Base-by-base conservation (phyloP, 306 rosid species). In the Lathyrus oleraceus region DNA sequence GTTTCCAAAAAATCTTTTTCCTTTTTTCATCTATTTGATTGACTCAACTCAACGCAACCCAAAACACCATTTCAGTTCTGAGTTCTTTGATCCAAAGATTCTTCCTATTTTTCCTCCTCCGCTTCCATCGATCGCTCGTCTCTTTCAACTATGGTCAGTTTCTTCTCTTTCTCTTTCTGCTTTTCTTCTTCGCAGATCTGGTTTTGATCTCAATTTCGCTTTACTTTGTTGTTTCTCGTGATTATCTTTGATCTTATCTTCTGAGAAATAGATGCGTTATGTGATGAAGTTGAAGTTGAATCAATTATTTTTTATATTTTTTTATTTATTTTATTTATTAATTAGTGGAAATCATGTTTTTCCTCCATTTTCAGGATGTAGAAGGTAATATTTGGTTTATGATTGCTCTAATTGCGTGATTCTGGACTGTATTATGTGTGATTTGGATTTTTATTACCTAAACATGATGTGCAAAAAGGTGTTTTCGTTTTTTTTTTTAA, bases 41-140 rank as follows among this genome's bases (percentile, higher is more conserved):
- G 57, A 51, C 57, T 51, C 57, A 51, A 51, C 57, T 51, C 14
- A 51, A 51, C 57, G 57, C 57, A 17, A 51, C 57, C 27, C 57
- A 51, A 51, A 20, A 28, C 27, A 17, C 19, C 52, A n/a, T 45
- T 5, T 45, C 8, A 13, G n/a, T 12, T 44, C 49, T 14, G 6
- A 43, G 48, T 43, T 43, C 7, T 44, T 14, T 44, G 49, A 13
- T 44, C 15, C 15, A 13, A 44, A 44, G 49, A 44, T 44, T 5
- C n/a, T 47, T 8, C 45, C 45, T 40, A 40, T 40, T 10, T 40
- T 5, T 51, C 2, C 30, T 20, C 15, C 12, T 53, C 60, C 13
- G 57, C 23, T 53, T 53, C 60, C 35, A 21, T 9, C 60, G 60
- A 21, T 53, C 59, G 21, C 59, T 53, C 59, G 0, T 52, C 62